Base-by-base conservation (phyloP, 2,329 filamentous ascomycete genomes). In the Apiospora phragmitis region DNA sequence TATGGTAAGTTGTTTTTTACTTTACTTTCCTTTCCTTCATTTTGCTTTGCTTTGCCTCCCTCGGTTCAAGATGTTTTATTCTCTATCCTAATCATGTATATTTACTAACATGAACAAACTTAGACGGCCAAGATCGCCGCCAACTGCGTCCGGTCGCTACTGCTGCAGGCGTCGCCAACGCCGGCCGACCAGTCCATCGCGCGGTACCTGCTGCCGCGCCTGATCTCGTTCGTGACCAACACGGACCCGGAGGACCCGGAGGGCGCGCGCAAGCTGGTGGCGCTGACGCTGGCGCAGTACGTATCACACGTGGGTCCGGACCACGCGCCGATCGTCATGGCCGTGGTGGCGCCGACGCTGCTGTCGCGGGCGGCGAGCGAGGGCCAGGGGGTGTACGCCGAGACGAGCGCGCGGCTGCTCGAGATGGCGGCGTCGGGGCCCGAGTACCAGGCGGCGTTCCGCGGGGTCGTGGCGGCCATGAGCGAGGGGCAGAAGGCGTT, bases 41-140 rank as follows among this genome's bases (percentile, higher is more conserved):
- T 16, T n/a, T n/a, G n/a, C n/a, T n/a, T n/a, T n/a, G n/a, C n/a
- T n/a, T n/a, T n/a, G n/a, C n/a, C 75, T 68, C 69, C 72, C 68
- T 77, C 77, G 69, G n/a, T n/a, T n/a, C n/a, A n/a, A n/a, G n/a
- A n/a, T n/a, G n/a, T n/a, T n/a, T n/a, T n/a, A n/a, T n/a, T n/a
- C n/a, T n/a, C n/a, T n/a, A n/a, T n/a, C n/a, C n/a, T n/a, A n/a
- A n/a, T n/a, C n/a, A 11, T 55, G 3, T 32, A 32, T 8, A 35
- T n/a, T 12, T 62, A 6, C 51, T 62, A 62, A 62, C 32, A n/a
- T 62, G 29, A 11, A 38, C 8, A 38, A n/a, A 42, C 69, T n/a
- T n/a, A 92, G 89, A 95, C 94, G 1, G 92, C 93, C 69, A 97
- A 93, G 77, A 95, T 98, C 70, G 94, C 96, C 1, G 93, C 94